Evolutionary conservation across 1,284 basidiomycete genomes (phyloP), one percentile per base, ranked within the genome.

Genomic region (Hypsizygus ulmarius): DNA sequence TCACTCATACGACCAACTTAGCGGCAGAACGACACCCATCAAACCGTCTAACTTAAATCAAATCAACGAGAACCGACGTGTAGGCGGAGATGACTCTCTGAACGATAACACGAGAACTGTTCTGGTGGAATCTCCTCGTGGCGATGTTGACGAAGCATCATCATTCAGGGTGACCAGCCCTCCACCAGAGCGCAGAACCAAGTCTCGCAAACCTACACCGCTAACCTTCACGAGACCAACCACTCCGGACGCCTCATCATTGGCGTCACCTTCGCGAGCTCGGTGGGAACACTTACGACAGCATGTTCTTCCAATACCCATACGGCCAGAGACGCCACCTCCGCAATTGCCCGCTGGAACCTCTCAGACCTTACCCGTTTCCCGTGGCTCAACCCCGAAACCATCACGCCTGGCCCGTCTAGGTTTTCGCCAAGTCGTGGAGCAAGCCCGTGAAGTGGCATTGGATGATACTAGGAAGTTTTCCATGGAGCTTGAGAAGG

Each of bases 391-490:
- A 48, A 74, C 77, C 0, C 77, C 79, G 2, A 80, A 78, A 51
- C 70, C 71, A 5, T 81, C 79, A 41, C 69, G 76, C n/a, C 70
- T 84, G 40, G 73, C 74, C 4, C 71, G 70, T 40, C 65, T 79
- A 10, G 79, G 77, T 1, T 80, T 84, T 55, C 71, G 77, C 27
- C 78, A 84, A 21, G 77, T 82, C 5, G 81, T 83, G 0, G 81
- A 83, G 14, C 73, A 79, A 43, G 81, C 70, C 2, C 73, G 74
- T 15, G 77, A 77, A 50, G 64, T 66, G 14, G 67, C 67, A 25
- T 64, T 68, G 1, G 74, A 78, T 43, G 73, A 78, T 40, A 60
- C 65, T 7, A 69, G 67, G 10, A 70, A 66, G 49, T 72, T 82
- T 43, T 65, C 73, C 1, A 70, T 74, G 38, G 80, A 82, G 18